These are phyloP conservation scores for Leptodontidium sp. DNA, from an alignment of 2,329 filamentous ascomycete genomes.

Conservation along the genomic window DNA sequence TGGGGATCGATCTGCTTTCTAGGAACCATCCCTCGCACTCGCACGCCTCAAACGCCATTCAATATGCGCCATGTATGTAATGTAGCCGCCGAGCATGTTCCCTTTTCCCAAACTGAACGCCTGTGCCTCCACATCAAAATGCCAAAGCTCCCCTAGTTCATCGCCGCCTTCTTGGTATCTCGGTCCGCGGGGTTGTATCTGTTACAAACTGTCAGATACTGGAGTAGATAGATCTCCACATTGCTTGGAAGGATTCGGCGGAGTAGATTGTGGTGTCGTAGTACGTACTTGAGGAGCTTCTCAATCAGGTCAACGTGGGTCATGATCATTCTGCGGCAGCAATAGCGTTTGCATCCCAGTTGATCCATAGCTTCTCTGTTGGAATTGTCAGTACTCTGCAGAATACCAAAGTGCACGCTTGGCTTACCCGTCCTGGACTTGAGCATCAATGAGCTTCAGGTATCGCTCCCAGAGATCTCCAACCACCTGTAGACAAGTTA, in stretches of 20 bases:
- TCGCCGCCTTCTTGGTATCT: slow-evolving; percentile 51
- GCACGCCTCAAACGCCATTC: slow-evolving; percentile 36
- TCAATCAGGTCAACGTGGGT: slow-evolving; percentile 99
- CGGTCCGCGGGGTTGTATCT: slow-evolving; percentile 60
- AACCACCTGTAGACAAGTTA: slow-evolving; percentile 71
- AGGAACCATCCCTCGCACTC: neutral
- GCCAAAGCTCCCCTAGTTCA: slow-evolving; percentile 37
- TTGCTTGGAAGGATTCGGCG: slow-evolving; percentile 1
- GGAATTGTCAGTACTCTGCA: slow-evolving; percentile 28
- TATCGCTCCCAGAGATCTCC: slow-evolving; percentile 98
- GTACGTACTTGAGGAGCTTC: slow-evolving; percentile 86
- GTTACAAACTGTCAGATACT: slow-evolving; percentile 32
- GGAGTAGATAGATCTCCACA: slow-evolving; percentile 5
- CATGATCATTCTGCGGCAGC: slow-evolving; percentile 99
- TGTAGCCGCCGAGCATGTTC: slow-evolving; percentile 21
- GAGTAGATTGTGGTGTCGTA: slow-evolving; percentile 5
- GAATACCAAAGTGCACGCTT: slow-evolving; percentile 22
- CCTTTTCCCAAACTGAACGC: slow-evolving; percentile 37
- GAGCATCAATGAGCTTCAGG: slow-evolving; percentile 84
- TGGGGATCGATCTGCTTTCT: slow-evolving; percentile 26
- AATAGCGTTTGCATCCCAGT: slow-evolving; percentile 93
- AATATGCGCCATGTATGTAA: slow-evolving; percentile 39
- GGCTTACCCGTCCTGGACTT: slow-evolving; percentile 76
- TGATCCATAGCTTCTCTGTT: slow-evolving; percentile 93
- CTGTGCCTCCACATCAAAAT: slow-evolving; percentile 27